Evolutionary conservation across 2,329 filamentous ascomycete genomes (phyloP), one percentile per base, ranked within the genome.

Genomic region (Arthrobotrys sphaeroides): DNA sequence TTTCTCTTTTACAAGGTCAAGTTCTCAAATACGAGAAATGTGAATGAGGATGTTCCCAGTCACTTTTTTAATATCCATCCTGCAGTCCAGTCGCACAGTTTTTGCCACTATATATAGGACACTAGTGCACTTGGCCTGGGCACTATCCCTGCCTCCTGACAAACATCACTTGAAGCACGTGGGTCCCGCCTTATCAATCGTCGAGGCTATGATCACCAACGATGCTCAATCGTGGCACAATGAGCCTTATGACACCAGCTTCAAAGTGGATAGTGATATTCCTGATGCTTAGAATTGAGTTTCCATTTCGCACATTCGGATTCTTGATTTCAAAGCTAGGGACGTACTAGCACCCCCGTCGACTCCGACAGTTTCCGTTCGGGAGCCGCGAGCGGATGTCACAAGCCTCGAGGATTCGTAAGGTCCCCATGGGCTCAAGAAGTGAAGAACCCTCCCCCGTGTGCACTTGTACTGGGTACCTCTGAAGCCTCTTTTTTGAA

Each of bases 101-200:
- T 66, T 66, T 64, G 67, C 67, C 67, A 72, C 67, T 72, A 72
- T 26, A 57, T 72, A 57, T 72, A 72, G 57, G 43, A 47, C n/a
- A 3, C 38, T 49, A n/a, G n/a, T n/a, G n/a, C n/a, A n/a, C n/a
- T n/a, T n/a, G 47, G 49, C 49, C 49, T n/a, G 7, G 28, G 43
- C 31, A 43, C 2, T 24, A 40, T 38, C 24, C 20, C 18, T 57
- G 13, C 26, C n/a, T 28, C n/a, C 9, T n/a, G 59, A 64, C 67
- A 72, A 72, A 72, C 67, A 7, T 1, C 6, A 47, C 22, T 38
- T 9, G 43, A 22, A 43, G 40, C 67, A 72, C 67, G 67, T 72
- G 67, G 49, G 18, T n/a, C 2, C 20, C 22, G 45, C 45, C 45
- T 22, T 53, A 43, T 22, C 12, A 5, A 12, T 28, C 9, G 43